Percentiles rank a stretch among this genome's conserved stretches.
Conservation (phyloP, 2,329 filamentous ascomycete genomes). For the Xylogone sp. region DNA sequence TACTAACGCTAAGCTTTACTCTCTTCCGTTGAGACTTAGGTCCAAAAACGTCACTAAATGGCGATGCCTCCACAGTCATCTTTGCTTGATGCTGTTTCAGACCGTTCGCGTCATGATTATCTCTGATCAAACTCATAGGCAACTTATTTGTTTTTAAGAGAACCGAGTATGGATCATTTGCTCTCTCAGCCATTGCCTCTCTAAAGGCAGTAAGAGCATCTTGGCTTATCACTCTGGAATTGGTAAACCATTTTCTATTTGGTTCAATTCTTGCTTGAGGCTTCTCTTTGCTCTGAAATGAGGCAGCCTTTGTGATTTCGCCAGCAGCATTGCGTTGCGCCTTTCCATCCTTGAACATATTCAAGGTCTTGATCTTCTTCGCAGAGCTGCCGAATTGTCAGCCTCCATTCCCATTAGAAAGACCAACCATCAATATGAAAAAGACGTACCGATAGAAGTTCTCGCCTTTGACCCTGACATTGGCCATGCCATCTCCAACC, state of each 20-base stretch:
- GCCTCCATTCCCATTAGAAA: slow-evolving; percentile 1
- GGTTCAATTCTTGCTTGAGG: slow-evolving; percentile 88
- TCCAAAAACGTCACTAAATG: slow-evolving; percentile 86
- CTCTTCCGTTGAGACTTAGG: slow-evolving; percentile 91
- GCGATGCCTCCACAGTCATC: slow-evolving; percentile 83
- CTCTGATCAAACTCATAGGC: slow-evolving; percentile 88
- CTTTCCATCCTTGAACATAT: slow-evolving; percentile 86
- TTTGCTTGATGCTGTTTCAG: slow-evolving; percentile 91
- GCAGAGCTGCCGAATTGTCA: slow-evolving; percentile 44
- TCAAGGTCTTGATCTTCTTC: slow-evolving; percentile 85
- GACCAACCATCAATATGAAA: background rate
- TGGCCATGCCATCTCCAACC: slow-evolving; percentile 79
- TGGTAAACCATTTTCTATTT: slow-evolving; percentile 97
- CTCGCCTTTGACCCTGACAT: slow-evolving; percentile 92
- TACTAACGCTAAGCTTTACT: slow-evolving; percentile 81
- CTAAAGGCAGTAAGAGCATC: slow-evolving; percentile 84
- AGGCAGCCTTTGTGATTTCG: slow-evolving; percentile 78
- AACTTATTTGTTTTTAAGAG: slow-evolving; percentile 97
- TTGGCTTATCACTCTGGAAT: slow-evolving; percentile 85
- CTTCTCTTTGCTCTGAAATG: slow-evolving; percentile 77
- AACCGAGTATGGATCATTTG: slow-evolving; percentile 86
- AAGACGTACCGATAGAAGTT: slow-evolving; percentile 82
- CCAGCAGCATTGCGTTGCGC: slow-evolving; percentile 77
- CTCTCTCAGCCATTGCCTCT: slow-evolving; percentile 86
- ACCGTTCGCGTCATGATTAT: slow-evolving; percentile 73